A percentile compares a stretch with the other conserved stretches of the same genome.
phyloP scores from a whole-genome alignment of 306 rosid genomes.

The Psophocarpus tetragonolobus region DNA sequence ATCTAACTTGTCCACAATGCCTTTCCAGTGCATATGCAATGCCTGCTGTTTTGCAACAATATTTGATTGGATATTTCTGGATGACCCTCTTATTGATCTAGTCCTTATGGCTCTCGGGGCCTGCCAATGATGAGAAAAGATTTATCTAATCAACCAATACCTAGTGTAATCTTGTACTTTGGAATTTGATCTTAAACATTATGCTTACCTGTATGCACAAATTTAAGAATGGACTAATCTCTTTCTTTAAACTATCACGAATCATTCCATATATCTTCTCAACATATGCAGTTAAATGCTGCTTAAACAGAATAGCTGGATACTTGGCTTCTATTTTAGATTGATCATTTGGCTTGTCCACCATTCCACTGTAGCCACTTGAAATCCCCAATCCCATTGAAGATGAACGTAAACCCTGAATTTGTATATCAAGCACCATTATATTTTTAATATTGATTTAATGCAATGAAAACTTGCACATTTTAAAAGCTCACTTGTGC shows the following conservation, averaged over 20 bases:
- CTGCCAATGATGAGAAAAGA: conserved; percentile 45
- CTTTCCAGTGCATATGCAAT: conserved; percentile 78
- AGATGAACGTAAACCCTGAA: conserved; percentile 78
- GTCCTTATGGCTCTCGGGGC: conserved; percentile 76
- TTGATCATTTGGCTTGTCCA: conserved; percentile 65
- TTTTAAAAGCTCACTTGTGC: conserved; percentile 65
- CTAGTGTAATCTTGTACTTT: background rate
- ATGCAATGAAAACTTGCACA: conserved; percentile 2
- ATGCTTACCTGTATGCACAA: conserved; percentile 79
- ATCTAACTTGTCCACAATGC: conserved; percentile 77
- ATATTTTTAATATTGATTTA: conserved; percentile 10
- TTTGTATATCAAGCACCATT: conserved; percentile 21
- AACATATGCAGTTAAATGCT: conserved; percentile 75
- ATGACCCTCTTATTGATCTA: conserved; percentile 75
- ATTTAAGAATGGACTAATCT: conserved; percentile 77
- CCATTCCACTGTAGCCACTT: conserved; percentile 85
- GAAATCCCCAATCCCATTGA: conserved; percentile 75
- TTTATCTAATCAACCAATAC: background rate
- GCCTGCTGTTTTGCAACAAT: conserved; percentile 85
- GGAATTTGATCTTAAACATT: conserved; percentile 12
- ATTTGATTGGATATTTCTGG: conserved; percentile 73
- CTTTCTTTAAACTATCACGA: conserved; percentile 81
- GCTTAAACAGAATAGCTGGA: conserved; percentile 81
- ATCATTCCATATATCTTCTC: conserved; percentile 84
- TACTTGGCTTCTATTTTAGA: conserved; percentile 89